These are phyloP conservation scores for Strobilomyces confusus DNA, from an alignment of 768 basidiomycete species.

Conservation along the genomic window DNA sequence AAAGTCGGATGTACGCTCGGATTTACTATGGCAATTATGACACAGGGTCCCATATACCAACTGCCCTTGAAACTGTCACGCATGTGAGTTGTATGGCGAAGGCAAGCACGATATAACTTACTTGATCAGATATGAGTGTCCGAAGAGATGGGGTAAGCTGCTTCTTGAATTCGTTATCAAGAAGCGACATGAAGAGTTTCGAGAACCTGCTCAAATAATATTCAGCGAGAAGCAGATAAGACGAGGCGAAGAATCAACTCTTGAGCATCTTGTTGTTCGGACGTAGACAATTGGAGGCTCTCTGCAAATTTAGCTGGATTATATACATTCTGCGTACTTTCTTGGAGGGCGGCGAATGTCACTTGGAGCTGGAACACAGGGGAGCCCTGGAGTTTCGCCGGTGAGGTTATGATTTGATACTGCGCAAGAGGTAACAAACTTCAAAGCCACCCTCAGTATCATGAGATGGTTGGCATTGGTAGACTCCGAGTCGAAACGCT, in stretches of 20 bases:
- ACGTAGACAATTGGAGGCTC: conserved; percentile 72
- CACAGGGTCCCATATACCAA: conserved; percentile 81
- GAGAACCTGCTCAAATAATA: conserved; percentile 60
- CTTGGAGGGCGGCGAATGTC: conserved; percentile 83
- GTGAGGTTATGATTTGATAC: background rate
- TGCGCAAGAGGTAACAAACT: conserved; percentile 28
- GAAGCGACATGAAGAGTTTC: conserved; percentile 88
- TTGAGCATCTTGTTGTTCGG: conserved; percentile 95
- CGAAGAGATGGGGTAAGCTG: conserved; percentile 61
- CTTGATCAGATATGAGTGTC: conserved; percentile 72
- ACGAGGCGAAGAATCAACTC: conserved; percentile 54
- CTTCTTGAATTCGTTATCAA: conserved; percentile 84
- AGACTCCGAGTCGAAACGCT: conserved; percentile 80
- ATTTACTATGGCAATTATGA: conserved; percentile 58
- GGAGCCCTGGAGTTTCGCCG: conserved; percentile 49
- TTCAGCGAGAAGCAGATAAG: conserved; percentile 3
- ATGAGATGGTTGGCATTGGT: conserved; percentile 60
- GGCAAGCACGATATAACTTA: conserved; percentile 24
- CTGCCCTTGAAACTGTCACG: conserved; percentile 77
- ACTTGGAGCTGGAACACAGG: conserved; percentile 76
- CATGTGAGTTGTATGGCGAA: conserved; percentile 1
- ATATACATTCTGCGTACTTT: conserved; percentile 62
- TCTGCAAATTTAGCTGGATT: conserved; percentile 85
- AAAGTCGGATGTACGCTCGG: conserved; percentile 70
- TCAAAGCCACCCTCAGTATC: conserved; percentile 43